A percentile compares a stretch with the other conserved stretches of the same genome.
Conservation (phyloP, 192 early-diverging fungal species). For the Coemansia sp. region DNA sequence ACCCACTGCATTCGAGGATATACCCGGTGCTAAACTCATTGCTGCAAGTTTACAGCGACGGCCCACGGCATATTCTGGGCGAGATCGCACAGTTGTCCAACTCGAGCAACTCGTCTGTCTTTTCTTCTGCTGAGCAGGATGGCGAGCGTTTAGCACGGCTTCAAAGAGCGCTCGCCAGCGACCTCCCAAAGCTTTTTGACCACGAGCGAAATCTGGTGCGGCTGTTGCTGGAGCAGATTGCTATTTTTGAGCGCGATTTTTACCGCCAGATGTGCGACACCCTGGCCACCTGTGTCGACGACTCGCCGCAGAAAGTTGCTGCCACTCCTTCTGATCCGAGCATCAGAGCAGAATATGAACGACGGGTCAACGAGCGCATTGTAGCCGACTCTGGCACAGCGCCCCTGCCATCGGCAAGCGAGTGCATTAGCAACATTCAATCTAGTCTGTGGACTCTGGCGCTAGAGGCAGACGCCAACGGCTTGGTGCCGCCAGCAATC, state of each 20-base stretch:
- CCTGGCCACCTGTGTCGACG: background rate
- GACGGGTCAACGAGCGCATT: conserved; percentile 7
- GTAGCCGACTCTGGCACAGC: background rate
- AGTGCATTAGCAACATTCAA: conserved; percentile 27
- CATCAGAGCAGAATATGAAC: conserved; percentile 8
- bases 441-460: conserved; percentile 31
- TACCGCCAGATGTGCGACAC: conserved; percentile 8
- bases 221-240: conserved; percentile 24
- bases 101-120: background rate
- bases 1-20: conserved; percentile 20
- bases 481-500: conserved; percentile 15
- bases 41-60: conserved; percentile 43
- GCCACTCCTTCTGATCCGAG: no score
- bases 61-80: conserved; percentile 36
- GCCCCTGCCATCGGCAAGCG: conserved; percentile 19
- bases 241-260: conserved; percentile 33
- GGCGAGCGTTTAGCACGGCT: conserved; percentile 12
- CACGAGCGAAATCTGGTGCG: conserved; percentile 34
- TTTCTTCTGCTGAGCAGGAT: conserved; percentile 10
- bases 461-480: conserved; percentile 18
- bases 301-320: background rate
- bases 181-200: conserved; percentile 47
- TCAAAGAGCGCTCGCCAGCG: conserved; percentile 19
- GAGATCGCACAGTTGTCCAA: conserved; percentile 28
- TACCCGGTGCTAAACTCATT: conserved; percentile 43